Evolutionary conservation across 2,329 filamentous ascomycete genomes (phyloP).

Genomic region (Trichophyton rubrum): DNA sequence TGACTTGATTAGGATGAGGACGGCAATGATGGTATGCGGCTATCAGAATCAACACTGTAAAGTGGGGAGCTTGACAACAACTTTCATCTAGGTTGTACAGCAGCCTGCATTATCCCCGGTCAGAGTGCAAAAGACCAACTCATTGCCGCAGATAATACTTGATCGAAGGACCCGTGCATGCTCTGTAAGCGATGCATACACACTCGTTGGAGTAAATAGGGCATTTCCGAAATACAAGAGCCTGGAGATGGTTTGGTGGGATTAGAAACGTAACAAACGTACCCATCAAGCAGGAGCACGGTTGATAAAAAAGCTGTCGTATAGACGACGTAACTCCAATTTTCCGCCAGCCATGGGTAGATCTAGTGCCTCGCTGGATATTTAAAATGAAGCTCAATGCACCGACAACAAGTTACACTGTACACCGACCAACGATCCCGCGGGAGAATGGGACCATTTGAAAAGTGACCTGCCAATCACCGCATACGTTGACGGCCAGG

Average conservation of each 20-base stretch:
- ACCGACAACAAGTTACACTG: neutral
- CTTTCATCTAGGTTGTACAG: neutral
- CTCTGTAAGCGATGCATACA: neutral
- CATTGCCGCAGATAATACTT: neutral
- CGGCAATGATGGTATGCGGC: neutral
- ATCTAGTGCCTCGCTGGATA: neutral
- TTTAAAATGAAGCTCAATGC: neutral
- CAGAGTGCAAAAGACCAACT: neutral
- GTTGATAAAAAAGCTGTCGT: neutral
- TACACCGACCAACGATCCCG: conserved; percentile 1
- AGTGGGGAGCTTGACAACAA: conserved; percentile 3
- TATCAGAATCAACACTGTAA: neutral
- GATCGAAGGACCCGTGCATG: neutral
- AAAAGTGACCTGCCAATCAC: neutral
- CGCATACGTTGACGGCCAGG: neutral
- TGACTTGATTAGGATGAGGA: neutral
- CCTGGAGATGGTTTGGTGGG: neutral
- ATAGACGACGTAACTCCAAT: neutral
- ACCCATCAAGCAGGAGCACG: too few relatives aligned
- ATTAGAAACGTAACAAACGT: neutral
- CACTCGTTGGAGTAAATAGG: neutral
- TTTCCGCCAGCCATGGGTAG: neutral
- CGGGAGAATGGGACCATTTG: neutral
- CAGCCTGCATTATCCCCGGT: conserved; percentile 1
- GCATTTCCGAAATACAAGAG: neutral